Evolutionary conservation across 352 stramenopile species (phyloP).

Genomic region (Phytophthora idaei): DNA sequence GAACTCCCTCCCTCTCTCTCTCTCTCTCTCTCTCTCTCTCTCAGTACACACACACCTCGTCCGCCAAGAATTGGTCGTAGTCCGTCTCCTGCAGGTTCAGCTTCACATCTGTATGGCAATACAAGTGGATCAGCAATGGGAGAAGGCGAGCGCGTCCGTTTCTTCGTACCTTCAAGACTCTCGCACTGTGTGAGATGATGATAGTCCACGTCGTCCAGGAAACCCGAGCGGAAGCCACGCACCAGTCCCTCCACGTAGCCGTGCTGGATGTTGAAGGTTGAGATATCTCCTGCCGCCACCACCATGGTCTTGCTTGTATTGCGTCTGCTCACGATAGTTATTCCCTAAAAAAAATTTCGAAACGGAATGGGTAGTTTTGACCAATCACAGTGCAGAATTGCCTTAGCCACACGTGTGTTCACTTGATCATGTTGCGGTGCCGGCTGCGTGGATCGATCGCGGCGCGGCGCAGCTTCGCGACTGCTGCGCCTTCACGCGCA

Average conservation of each 20-base stretch:
- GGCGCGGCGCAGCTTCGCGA: conserved; percentile 33
- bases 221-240: conserved; percentile 94
- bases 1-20: background rate
- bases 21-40: background rate
- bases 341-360: conserved; percentile 12
- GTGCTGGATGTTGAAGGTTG: conserved; percentile 98
- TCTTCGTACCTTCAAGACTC: conserved; percentile 80
- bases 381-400: conserved; percentile 2
- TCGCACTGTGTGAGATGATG: conserved; percentile 91
- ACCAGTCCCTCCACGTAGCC: conserved; percentile 97
- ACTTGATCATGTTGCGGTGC: conserved; percentile 26
- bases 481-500: conserved; percentile 25
- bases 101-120: conserved; percentile 72
- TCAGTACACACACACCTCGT: conserved; percentile 70
- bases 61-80: conserved; percentile 96
- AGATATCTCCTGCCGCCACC: conserved; percentile 87
- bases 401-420: background rate
- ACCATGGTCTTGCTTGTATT: conserved; percentile 45
- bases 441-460: conserved; percentile 16
- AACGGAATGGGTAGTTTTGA: background rate
- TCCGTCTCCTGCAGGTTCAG: conserved; percentile 98
- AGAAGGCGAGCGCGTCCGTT: background rate
- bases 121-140: background rate
- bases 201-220: conserved; percentile 91
- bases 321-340: background rate